Conservation (phyloP, 2,329 filamentous ascomycete species). For the Nemania diffusa region DNA sequence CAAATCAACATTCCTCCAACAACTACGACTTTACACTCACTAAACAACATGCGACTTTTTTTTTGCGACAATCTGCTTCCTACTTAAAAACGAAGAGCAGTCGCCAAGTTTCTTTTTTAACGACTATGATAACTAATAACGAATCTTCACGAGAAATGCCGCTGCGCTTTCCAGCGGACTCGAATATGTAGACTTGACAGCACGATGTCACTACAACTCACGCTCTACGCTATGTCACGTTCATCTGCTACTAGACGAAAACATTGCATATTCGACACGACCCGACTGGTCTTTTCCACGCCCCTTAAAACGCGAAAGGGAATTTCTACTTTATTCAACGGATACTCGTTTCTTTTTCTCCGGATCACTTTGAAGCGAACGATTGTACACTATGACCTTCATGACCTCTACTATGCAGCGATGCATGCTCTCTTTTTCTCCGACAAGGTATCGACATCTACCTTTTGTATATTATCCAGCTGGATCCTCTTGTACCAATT, state of each 20-base stretch:
- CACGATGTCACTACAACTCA: slow-evolving; percentile 10
- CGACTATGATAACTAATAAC: slow-evolving; percentile 37
- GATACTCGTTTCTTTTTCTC: slow-evolving; percentile 6
- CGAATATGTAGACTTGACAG: background rate
- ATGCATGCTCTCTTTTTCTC: slow-evolving; percentile 15
- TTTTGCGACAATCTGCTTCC: slow-evolving; percentile 24
- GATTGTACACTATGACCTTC: slow-evolving; percentile 27
- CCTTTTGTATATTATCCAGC: slow-evolving; percentile 14
- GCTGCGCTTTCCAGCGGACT: slow-evolving; percentile 27
- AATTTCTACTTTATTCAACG: background rate
- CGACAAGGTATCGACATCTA: background rate
- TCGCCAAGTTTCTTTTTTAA: slow-evolving; percentile 18
- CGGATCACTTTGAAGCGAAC: slow-evolving; percentile 12
- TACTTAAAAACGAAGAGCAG: slow-evolving; percentile 14
- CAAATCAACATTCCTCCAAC: slow-evolving; percentile 2
- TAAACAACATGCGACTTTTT: slow-evolving; percentile 18
- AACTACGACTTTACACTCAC: slow-evolving; percentile 19
- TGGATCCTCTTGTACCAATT: slow-evolving; percentile 21
- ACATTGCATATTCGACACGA: slow-evolving; percentile 2
- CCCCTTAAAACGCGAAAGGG: background rate
- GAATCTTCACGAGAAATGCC: slow-evolving; percentile 34
- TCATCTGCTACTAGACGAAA: slow-evolving; percentile 11
- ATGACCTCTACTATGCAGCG: slow-evolving; percentile 12
- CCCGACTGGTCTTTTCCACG: background rate
- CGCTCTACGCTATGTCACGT: slow-evolving; percentile 24